Base-by-base conservation (phyloP, 2,329 filamentous ascomycete genomes). In the Talaromyces sp. region DNA sequence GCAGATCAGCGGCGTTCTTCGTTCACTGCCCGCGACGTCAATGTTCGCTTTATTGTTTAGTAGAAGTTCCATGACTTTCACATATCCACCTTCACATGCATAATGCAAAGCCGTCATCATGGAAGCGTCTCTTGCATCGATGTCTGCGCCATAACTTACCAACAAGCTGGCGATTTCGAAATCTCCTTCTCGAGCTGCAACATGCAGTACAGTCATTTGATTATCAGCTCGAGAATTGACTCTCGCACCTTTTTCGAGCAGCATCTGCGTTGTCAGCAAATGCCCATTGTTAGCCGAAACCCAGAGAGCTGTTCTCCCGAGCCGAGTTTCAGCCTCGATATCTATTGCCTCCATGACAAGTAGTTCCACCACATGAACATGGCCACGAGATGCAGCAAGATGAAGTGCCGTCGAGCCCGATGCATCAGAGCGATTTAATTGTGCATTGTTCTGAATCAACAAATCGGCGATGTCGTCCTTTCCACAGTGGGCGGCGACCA, bases 401-500 rank as follows among this genome's bases (percentile, higher is more conserved):
- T 76, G 73, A 10, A 77, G 68, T 13, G 74, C 70, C 16, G 73
- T 76, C 35, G 70, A 73, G 3, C 72, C 71, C 14, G 69, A 72
- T 14, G 67, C 69, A 66, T 79, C 78, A 2, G 66, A 66, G 3
- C 69, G 70, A 63, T 74, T 68, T 11, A 75, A 56, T n/a, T 70
- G 70, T 11, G 76, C 76, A 37, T 73, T 71, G 35, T 70, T 66
- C 33, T 73, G 69, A 13, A 79, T 70, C 14, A 79, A 64, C 13
- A 77, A 62, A 37, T 72, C 70, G 19, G 77, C 73, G 14, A 78
- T 68, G 49, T 74, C 74, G 19, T 75, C 74, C 24, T 75, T 75
- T 10, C 76, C 77, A 67, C 76, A 79, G 64, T 80, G 77, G 7
- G 76, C 72, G 58, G 78, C 77, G 47, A 80, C 75, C 6, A 75